Evolutionary conservation across 192 early-diverging fungal species (phyloP).

Genomic region (Linnemannia elongata): DNA sequence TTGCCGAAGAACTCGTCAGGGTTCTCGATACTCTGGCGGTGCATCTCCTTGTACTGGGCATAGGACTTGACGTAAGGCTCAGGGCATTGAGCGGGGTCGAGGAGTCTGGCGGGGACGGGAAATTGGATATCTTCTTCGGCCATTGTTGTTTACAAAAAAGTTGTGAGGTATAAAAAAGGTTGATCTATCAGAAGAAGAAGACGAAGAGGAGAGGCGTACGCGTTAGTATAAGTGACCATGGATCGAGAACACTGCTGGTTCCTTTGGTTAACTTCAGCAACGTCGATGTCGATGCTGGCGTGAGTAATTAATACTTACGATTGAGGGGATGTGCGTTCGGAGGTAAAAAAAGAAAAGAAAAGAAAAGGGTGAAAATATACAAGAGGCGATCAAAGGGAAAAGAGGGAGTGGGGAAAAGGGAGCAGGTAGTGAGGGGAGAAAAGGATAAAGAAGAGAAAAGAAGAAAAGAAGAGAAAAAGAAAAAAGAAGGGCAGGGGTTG

Average conservation of each 20-base stretch:
- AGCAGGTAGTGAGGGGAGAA: not conserved
- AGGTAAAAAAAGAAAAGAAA: not conserved
- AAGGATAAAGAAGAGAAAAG: not conserved
- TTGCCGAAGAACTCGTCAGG: conserved; percentile 90
- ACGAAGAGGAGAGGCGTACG: not conserved
- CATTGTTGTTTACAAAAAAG: conserved; percentile 20
- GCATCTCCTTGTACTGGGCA: conserved; percentile 85
- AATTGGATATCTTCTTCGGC: conserved; percentile 32
- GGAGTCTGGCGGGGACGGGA: conserved; percentile 76
- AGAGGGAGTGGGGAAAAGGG: not conserved
- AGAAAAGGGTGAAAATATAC: not conserved
- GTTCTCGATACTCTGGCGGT: conserved; percentile 84
- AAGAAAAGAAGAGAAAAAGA: not conserved
- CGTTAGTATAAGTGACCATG: not conserved
- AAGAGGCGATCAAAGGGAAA: not conserved
- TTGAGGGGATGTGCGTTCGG: not conserved
- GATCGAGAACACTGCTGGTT: not conserved
- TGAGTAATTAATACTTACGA: not conserved
- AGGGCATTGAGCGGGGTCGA: conserved; percentile 62
- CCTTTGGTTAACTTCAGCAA: not conserved
- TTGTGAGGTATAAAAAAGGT: not conserved
- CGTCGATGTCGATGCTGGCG: not conserved
- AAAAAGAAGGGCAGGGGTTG: not conserved
- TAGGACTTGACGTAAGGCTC: conserved; percentile 80
- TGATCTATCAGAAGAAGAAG: not conserved